These are phyloP conservation scores for Knufia petricola DNA, from an alignment of 2,329 filamentous ascomycete genomes.

Conservation along the genomic window DNA sequence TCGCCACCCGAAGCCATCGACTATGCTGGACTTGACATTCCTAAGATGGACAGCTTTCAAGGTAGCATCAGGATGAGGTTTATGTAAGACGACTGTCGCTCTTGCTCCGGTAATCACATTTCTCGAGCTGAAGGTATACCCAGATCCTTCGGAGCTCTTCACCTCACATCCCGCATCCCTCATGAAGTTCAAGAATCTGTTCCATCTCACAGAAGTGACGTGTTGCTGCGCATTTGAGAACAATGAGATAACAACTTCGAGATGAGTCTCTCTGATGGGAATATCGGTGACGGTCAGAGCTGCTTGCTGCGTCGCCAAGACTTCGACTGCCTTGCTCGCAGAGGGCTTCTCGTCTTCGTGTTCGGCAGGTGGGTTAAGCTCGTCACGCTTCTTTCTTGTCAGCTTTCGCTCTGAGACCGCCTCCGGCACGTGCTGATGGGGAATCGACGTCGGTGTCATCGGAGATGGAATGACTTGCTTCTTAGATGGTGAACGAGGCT, in stretches of 20 bases:
- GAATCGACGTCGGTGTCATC: conserved; percentile 1
- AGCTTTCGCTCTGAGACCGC: background rate
- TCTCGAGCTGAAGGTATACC: background rate
- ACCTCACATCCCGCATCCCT: background rate
- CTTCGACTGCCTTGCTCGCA: background rate
- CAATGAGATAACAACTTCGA: background rate
- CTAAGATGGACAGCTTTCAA: conserved; percentile 1
- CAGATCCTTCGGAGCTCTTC: background rate
- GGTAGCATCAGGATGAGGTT: background rate
- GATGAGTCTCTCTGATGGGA: background rate
- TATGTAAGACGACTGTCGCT: background rate
- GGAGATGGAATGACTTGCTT: background rate
- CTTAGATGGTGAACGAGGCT: background rate
- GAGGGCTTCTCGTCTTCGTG: background rate
- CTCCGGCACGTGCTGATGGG: background rate
- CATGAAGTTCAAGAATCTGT: background rate
- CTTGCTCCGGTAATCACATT: background rate
- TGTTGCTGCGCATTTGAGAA: conserved; percentile 2
- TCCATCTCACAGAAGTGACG: background rate
- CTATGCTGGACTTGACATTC: background rate
- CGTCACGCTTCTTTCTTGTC: background rate
- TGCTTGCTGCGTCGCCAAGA: background rate
- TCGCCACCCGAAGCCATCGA: background rate
- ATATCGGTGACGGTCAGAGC: background rate
- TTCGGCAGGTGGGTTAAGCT: background rate